These are phyloP conservation scores for Setomelanomma holmii DNA, from an alignment of 2,329 filamentous ascomycete species.

Conservation along the genomic window DNA sequence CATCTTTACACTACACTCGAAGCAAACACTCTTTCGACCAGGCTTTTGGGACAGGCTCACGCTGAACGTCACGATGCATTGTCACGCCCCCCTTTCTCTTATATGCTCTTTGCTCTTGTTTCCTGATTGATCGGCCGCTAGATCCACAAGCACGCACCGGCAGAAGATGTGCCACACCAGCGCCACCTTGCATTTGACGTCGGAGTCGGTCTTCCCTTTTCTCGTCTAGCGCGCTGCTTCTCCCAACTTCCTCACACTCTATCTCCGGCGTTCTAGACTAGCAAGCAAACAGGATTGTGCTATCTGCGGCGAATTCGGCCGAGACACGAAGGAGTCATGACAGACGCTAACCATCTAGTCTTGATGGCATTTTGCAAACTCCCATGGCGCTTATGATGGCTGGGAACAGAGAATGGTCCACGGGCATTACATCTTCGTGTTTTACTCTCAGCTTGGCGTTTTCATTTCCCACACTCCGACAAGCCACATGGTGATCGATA, in stretches of 20 bases:
- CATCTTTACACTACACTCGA: slow-evolving; percentile 13
- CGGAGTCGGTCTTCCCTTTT: not conserved
- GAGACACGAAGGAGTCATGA: too few species aligned
- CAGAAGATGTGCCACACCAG: slow-evolving; percentile 23
- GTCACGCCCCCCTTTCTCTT: slow-evolving; percentile 29
- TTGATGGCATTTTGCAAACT: not conserved
- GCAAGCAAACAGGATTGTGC: not conserved
- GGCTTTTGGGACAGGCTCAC: slow-evolving; percentile 11
- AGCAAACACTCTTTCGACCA: slow-evolving; percentile 24
- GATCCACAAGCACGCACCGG: slow-evolving; percentile 18
- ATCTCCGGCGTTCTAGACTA: not conserved
- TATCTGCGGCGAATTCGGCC: too few species aligned
- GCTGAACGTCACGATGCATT: slow-evolving; percentile 27
- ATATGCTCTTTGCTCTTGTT: slow-evolving; percentile 13
- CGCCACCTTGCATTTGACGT: slow-evolving; percentile 4
- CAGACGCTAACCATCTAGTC: too few species aligned
- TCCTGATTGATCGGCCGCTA: slow-evolving; percentile 30
- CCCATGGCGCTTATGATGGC: not conserved
- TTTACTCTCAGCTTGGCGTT: not conserved
- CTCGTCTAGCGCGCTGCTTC: not conserved
- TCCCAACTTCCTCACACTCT: not conserved
- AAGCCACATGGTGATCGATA: not conserved
- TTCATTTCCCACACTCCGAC: not conserved
- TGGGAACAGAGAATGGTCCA: not conserved
- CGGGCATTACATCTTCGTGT: not conserved